Evolutionary conservation across 306 rosid species (phyloP), one percentile per base, ranked within the genome.

Genomic region (Crotalaria pallida): DNA sequence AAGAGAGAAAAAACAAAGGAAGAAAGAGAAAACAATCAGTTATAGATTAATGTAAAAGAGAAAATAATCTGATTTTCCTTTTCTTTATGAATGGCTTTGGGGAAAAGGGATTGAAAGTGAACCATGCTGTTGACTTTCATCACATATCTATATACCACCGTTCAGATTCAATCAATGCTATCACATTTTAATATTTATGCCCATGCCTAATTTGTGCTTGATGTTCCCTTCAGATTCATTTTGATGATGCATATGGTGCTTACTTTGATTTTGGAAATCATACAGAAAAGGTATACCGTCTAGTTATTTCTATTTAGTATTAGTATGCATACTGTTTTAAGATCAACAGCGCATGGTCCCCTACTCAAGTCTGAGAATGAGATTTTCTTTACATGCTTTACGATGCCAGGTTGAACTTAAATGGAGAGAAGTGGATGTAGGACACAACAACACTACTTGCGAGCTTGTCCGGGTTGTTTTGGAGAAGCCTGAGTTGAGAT

Each of bases 221-320:
- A 68, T 87, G 71, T 74, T 74, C 31, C 65, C 18, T 81, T 57
- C 97, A 94, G 98, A 85, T 94, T 88, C 97, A 94, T 79, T 86
- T 88, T 53, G 96, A 90, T 72, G 65, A 76, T 33, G 77, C 80
- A 7, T 67, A 83, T 57, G 97, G 92, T 72, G 87, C 97, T 63
- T 94, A 90, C 77, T 83, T 90, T 77, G 98, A 94, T 83, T 94
- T 87, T 44, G 96, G 98, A 70, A 87, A 84, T 81, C 97, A 94
- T 81, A 88, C 99, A 2, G 99, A 94, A 72, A 94, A 90, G 97
- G 99, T 94, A 87, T 13, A 41, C 60, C 36, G 12, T 34, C 21
- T 10, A 17, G 40, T 16, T 21, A 21, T 75, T 56, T 43, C 26
- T 65, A 38, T 53, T 10, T 49, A 49, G 62, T 18, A 51, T 66